Percentiles rank a stretch among this genome's conserved stretches.
These are phyloP conservation scores for Leishmania arabica DNA, from an alignment of 208 protist species.

Conservation along the genomic window DNA sequence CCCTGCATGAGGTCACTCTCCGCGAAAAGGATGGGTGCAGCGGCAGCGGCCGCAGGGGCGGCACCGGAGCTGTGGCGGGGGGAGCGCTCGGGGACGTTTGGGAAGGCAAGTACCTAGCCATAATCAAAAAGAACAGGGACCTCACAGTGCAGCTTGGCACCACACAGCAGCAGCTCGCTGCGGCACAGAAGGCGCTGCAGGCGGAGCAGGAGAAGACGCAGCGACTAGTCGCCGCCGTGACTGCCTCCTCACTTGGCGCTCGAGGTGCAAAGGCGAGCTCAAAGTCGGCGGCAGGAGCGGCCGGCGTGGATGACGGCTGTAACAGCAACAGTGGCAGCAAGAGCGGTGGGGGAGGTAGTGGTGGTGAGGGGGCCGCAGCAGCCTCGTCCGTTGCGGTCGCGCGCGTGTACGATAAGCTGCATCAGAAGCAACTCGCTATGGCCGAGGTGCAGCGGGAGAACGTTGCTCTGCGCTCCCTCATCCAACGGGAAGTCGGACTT, in stretches of 20 bases:
- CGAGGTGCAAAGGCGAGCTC: not conserved
- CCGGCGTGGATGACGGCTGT: not conserved
- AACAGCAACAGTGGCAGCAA: not conserved
- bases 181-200: constrained; percentile 39
- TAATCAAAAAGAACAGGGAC: constrained; percentile 43
- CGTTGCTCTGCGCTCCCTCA: constrained; percentile 43
- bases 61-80: not conserved
- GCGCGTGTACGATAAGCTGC: constrained; percentile 61
- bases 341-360: not conserved
- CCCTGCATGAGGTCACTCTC: constrained; percentile 22
- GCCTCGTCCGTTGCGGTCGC: constrained; percentile 23
- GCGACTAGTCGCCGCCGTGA: constrained; percentile 20
- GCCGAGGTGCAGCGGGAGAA: constrained; percentile 64
- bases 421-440: constrained; percentile 43
- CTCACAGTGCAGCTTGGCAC: constrained; percentile 56
- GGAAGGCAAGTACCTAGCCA: constrained; percentile 69
- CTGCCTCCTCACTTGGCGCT: constrained; percentile 14
- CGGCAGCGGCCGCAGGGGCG: not conserved
- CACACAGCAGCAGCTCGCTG: constrained; percentile 19
- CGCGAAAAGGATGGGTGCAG: constrained; percentile 7
- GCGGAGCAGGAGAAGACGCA: constrained; percentile 40
- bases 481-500: constrained; percentile 61
- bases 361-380: constrained; percentile 12
- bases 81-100: constrained; percentile 35
- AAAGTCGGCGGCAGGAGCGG: not conserved